These are phyloP conservation scores for Haplosporangium sp. DNA, from an alignment of 371 early-diverging fungal species.

Conservation along the genomic window DNA sequence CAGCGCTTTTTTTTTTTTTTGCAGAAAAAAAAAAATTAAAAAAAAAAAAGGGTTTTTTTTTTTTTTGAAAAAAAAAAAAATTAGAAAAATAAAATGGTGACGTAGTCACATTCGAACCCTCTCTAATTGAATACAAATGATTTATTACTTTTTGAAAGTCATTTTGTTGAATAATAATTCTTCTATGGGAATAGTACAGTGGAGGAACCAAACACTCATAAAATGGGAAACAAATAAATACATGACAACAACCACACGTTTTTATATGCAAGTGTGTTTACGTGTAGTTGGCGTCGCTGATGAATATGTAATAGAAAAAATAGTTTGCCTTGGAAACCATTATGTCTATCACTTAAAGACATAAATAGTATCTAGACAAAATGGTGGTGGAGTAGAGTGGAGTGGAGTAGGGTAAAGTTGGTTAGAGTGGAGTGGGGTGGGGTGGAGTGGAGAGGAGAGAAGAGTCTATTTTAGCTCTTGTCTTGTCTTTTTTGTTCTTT, in stretches of 20 bases:
- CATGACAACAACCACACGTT: not conserved
- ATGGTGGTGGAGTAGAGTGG: not conserved
- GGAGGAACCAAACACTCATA: too few species aligned
- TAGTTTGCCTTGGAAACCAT: not conserved
- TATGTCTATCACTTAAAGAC: not conserved
- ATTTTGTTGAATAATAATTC: too few species aligned
- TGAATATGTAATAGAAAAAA: slow-evolving; percentile 2
- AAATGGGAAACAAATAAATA: not conserved
- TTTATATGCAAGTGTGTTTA: not conserved
- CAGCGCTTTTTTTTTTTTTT: not conserved
- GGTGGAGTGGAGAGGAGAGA: not conserved
- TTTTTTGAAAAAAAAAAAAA: too few species aligned
- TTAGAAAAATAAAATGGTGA: too few species aligned
- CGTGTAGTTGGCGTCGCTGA: slow-evolving; percentile 1
- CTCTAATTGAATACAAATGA: too few species aligned
- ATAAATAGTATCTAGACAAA: not conserved
- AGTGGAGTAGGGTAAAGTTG: not conserved
- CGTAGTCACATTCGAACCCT: too few species aligned
- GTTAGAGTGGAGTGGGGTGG: not conserved
- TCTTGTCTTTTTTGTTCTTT: not conserved
- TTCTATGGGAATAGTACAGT: too few species aligned
- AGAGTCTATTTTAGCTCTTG: not conserved
- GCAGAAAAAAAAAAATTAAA: not conserved
- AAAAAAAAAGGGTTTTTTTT: slow-evolving; percentile 3
- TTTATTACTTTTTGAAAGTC: too few species aligned